These are phyloP conservation scores for Cordyceps cicadae DNA, from an alignment of 2,329 filamentous ascomycete genomes.

Conservation along the genomic window DNA sequence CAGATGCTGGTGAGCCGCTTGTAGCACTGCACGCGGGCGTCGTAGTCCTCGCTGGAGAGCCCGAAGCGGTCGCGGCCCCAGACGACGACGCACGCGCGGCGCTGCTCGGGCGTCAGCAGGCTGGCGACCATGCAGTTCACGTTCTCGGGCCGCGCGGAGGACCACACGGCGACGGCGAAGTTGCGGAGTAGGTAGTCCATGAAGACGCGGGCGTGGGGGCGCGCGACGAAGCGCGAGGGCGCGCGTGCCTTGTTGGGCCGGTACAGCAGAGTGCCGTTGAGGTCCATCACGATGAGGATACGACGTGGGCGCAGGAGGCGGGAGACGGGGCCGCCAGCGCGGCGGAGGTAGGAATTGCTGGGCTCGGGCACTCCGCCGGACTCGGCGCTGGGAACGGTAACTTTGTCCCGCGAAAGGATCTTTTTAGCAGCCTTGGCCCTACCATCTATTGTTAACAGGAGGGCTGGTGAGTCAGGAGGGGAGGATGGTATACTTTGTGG, in stretches of 20 bases:
- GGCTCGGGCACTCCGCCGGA: conserved; percentile 56
- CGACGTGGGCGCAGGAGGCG: conserved; percentile 41
- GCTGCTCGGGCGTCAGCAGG: conserved; percentile 51
- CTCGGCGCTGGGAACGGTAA: conserved; percentile 20
- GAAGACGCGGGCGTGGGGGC: conserved; percentile 62
- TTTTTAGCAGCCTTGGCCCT: background rate
- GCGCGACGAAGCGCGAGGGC: conserved; percentile 48
- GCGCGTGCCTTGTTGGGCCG: conserved; percentile 46
- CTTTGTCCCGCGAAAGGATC: background rate
- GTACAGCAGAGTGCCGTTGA: conserved; percentile 83
- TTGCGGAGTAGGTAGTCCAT: conserved; percentile 64
- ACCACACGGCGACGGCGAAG: conserved; percentile 84
- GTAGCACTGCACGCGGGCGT: conserved; percentile 72
- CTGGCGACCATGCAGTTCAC: conserved; percentile 58
- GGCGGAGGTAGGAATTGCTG: conserved; percentile 50
- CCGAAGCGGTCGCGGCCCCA: conserved; percentile 76
- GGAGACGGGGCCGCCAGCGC: conserved; percentile 37
- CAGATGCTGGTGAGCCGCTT: conserved; percentile 74
- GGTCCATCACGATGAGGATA: conserved; percentile 77
- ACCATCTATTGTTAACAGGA: background rate
- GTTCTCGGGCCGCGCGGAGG: conserved; percentile 69
- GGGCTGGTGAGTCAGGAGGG: background rate
- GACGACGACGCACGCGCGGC: conserved; percentile 50
- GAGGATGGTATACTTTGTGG: background rate
- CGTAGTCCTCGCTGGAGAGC: conserved; percentile 57